Evolutionary conservation across 1,139 yeast genomes (phyloP), one percentile per base, ranked within the genome.

Genomic region (Candida gigantensis): DNA sequence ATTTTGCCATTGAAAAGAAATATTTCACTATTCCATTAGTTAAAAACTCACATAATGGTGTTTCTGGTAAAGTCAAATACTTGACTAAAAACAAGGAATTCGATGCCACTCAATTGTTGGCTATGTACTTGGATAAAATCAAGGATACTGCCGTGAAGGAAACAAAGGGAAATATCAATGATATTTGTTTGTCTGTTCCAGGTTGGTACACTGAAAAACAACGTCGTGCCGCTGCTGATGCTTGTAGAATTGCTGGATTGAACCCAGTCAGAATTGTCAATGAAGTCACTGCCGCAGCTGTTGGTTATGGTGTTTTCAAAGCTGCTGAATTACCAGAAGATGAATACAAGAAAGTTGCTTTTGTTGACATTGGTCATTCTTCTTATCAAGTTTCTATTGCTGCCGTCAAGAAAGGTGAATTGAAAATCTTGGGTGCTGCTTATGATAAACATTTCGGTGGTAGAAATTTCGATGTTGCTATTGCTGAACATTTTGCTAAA

Each of bases 291-390:
- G 97, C 98, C 45, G 98, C 98, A 43, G 97, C 97, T 52, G 96
- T 94, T 50, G 95, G 97, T 52, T 94, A 92, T 73, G 98, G 98
- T 75, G 97, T 92, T 45, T 92, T 92, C 83, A 90, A 92, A 79
- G 81, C 86, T 41, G 94, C 87, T 58, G 86, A 92, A 53, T 92
- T 96, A 65, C 88, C 86, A 50, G 97, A 88, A 66, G 95, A 85
- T 53, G 85, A 84, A 65, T 84, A 92, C 57, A 83, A 85, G 72
- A 84, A 79, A 59, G 88, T 92, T 52, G 97, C 95, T 28, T 86
- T 92, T 56, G 81, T 92, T 44, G 99, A 92, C 68, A 87, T 94
- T 64, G 99, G 99, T 54, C 95, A 92, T 76, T 88, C 97, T 35
- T 82, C 96, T 37, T 90, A 81, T 77, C 89, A 95, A 52, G 95